Evolutionary conservation across 768 basidiomycete genomes (phyloP), one percentile per base, ranked within the genome.

Genomic region (Tubosaeta sp.): DNA sequence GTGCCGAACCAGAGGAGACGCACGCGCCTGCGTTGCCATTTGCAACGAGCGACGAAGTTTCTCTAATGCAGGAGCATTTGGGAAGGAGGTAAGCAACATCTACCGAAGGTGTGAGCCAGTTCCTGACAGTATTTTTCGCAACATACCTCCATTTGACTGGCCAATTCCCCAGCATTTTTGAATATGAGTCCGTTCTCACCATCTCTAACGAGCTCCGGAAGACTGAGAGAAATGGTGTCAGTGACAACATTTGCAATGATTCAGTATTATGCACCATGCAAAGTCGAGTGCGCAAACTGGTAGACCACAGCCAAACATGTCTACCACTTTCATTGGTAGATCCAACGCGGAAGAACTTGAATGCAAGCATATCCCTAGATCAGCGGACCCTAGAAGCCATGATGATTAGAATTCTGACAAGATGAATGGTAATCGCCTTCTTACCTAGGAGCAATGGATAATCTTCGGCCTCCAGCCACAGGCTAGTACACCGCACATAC

Each of bases 321-420:
- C 97, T 7, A 99, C 93, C 5, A 99, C 84, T 69, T 99, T 99
- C 97, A 99, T 99, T 3, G 97, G 97, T 50, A 99, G 74, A 70
- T 99, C 97, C 51, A 94, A 72, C 1, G 81, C 88, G 2, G 91
- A 95, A 0, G 91, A 92, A 67, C 91, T 95, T 6, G 84, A 82
- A 71, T 99, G 97, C 46, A 99, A 71, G 55, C 84, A 93, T 52
- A 98, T 80, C 3, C 97, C 97, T 37, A 99, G 61, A 68, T 99
- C 94, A 10, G 94, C 91, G 4, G 91, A 87, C 31, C 93, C 91
- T 92, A 56, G 6, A 32, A 42, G 50, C 44, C 13, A 46, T 38
- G n/a, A n/a, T 27, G 27, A 47, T 25, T 48, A 45, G 44, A 46
- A 1, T 17, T 39, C 19, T n/a, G 26, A 10, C 26, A 33, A 22